Evolutionary conservation across 2,329 filamentous ascomycete species (phyloP).

Genomic region (Scleromitrula shiraiana): DNA sequence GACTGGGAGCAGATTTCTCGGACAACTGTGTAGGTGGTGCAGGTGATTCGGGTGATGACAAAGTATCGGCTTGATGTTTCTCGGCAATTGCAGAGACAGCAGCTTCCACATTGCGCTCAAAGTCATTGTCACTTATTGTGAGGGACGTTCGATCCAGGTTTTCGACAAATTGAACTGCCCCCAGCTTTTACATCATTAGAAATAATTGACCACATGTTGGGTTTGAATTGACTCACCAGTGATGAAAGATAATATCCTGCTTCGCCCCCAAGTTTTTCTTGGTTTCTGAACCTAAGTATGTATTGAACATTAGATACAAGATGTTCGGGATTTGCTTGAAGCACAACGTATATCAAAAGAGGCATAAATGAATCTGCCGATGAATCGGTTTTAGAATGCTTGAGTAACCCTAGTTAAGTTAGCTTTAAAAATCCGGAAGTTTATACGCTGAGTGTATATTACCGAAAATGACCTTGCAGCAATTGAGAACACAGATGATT

Average conservation of each 20-base stretch:
- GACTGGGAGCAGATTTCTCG: conserved; percentile 41
- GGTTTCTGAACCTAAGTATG: conserved; percentile 91
- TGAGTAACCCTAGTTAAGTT: conserved; percentile 58
- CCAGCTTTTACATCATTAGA: conserved; percentile 50
- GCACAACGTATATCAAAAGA: conserved; percentile 87
- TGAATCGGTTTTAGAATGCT: conserved; percentile 86
- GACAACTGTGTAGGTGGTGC: conserved; percentile 30
- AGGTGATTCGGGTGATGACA: conserved; percentile 29
- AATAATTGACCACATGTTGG: not conserved
- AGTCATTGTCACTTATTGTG: conserved; percentile 90
- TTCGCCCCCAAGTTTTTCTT: conserved; percentile 95
- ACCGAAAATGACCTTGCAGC: conserved; percentile 99
- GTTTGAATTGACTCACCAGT: conserved; percentile 48
- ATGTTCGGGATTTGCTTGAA: conserved; percentile 91
- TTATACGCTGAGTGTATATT: conserved; percentile 15
- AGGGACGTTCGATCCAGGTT: conserved; percentile 89
- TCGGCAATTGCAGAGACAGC: conserved; percentile 94
- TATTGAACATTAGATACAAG: conserved; percentile 97
- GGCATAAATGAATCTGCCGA: conserved; percentile 96
- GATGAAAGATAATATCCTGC: conserved; percentile 97
- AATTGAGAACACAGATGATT: conserved; percentile 96
- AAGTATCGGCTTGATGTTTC: conserved; percentile 59
- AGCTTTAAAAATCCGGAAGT: too few relatives aligned
- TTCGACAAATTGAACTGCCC: conserved; percentile 93
- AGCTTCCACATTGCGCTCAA: conserved; percentile 91